Base-by-base conservation (phyloP, 208 protist species). In the Trypanosoma scelopori region DNA sequence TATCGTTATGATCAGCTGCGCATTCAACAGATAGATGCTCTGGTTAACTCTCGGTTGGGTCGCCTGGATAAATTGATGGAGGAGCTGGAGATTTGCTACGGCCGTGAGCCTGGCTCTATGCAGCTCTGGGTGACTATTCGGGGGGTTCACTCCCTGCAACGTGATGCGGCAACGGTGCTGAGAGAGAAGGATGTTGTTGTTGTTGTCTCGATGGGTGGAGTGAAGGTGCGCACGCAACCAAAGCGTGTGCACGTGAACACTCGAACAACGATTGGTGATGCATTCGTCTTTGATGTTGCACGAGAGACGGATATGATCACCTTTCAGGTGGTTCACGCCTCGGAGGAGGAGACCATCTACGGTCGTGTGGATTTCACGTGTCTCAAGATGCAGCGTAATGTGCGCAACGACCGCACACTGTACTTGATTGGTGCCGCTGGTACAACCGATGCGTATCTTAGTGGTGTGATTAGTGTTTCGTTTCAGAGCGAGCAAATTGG, bases 301-400 rank as follows among this genome's bases (percentile, higher is more conserved):
- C 79, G 84, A 1, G 82, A 92, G 58, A 95, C 86, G 5, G 89
- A 95, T 61, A 80, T 92, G 60, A 82, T 95, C 5, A 79, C 78
- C 64, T 74, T 93, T 49, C 74, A 91, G 39, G 85, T 95, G 2
- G 75, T 91, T 22, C 65, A 79, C 43, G 79, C 79, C 3, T 66
- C 42, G 6, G 45, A 75, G 27, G 68, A 80, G 25, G 27, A 59
- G 11, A 59, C 81, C 11, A 71, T 92, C 18, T 92, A 92, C 76
- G 89, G 89, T 69, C 65, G 79, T 55, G 83, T 85, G 22, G 84
- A 92, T 71, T 87, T 95, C 65, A 86, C 81, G 37, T 93, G 81
- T 66, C 62, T 93, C 43, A 81, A 84, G 55, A 89, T 85, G 37
- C 84, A 92, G 62, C 75, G 83, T 39, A 65, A 82, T 16, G 78